phyloP scores from a whole-genome alignment of 2,329 filamentous ascomycete species.

The Sclerotinia subarctica region DNA sequence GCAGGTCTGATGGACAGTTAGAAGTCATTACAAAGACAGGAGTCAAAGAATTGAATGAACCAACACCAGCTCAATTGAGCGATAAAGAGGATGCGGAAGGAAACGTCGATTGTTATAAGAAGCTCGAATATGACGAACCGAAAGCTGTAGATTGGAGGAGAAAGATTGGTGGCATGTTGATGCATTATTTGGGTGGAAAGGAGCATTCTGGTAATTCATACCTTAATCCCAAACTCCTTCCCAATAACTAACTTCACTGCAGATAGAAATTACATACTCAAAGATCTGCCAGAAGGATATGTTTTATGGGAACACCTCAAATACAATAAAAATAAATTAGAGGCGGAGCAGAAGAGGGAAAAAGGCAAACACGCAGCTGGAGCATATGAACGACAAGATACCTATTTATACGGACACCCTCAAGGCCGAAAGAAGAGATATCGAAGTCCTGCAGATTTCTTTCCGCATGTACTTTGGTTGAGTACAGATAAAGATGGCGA shows the following conservation, averaged over 20 bases:
- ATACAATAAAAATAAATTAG: constrained; percentile 45
- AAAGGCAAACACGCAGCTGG: constrained; percentile 45
- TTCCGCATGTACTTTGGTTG: constrained; percentile 57
- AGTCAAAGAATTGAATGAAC: constrained; percentile 46
- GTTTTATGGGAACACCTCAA: constrained; percentile 57
- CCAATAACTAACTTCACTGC: constrained; percentile 22
- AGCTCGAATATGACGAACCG: constrained; percentile 47
- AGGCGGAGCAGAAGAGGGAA: constrained; percentile 40
- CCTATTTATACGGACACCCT: constrained; percentile 59
- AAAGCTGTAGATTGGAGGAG: constrained; percentile 57
- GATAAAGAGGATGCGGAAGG: constrained; percentile 51
- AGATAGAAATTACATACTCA: constrained; percentile 49
- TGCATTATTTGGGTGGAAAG: constrained; percentile 46
- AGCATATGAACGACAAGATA: constrained; percentile 54
- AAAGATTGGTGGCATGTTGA: constrained; percentile 57
- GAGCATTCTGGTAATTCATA: constrained; percentile 26
- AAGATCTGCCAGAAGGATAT: constrained; percentile 54
- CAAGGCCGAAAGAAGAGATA: constrained; percentile 55
- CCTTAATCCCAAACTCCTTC: not conserved
- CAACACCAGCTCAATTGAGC: constrained; percentile 50
- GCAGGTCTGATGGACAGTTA: constrained; percentile 35
- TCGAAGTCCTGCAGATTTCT: constrained; percentile 57
- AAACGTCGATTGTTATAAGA: constrained; percentile 52
- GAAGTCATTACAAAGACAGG: constrained; percentile 29
- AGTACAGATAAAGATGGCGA: constrained; percentile 51